phyloP scores from a whole-genome alignment of 2,329 filamentous ascomycete genomes.

The Trichoderma gracile region DNA sequence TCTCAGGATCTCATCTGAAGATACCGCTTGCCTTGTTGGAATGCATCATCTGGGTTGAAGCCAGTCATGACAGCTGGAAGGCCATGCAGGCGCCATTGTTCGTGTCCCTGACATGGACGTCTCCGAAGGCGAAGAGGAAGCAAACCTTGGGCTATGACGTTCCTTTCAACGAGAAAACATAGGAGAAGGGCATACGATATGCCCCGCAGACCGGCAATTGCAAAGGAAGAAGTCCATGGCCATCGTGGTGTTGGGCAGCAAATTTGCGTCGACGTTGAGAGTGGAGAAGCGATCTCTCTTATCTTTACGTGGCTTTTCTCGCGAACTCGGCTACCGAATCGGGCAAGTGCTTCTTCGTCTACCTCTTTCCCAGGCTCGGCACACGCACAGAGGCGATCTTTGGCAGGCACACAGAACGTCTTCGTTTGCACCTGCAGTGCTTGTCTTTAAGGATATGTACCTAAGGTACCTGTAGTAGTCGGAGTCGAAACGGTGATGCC shows the following conservation, averaged over 20 bases:
- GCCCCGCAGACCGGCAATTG: too few relatives aligned
- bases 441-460: too few relatives aligned
- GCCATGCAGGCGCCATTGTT: neutral
- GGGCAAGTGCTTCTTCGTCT: conserved; percentile 9
- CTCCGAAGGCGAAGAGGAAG: neutral
- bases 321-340: conserved; percentile 5
- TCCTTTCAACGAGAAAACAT: neutral
- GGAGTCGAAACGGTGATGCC: too few relatives aligned
- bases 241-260: neutral
- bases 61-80: neutral
- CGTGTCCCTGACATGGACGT: neutral
- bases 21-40: neutral
- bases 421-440: too few relatives aligned
- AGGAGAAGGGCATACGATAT: too few relatives aligned
- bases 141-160: neutral
- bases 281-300: conserved; percentile 7
- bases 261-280: conserved; percentile 13
- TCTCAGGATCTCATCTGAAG: neutral
- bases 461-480: too few relatives aligned
- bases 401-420: neutral
- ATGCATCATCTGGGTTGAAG: neutral
- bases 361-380: neutral
- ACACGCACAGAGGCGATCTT: conserved; percentile 10
- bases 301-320: conserved; percentile 19
- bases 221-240: neutral